Conservation (phyloP, 371 early-diverging fungal genomes). For the Thermomucor indicae-seudaticae region DNA sequence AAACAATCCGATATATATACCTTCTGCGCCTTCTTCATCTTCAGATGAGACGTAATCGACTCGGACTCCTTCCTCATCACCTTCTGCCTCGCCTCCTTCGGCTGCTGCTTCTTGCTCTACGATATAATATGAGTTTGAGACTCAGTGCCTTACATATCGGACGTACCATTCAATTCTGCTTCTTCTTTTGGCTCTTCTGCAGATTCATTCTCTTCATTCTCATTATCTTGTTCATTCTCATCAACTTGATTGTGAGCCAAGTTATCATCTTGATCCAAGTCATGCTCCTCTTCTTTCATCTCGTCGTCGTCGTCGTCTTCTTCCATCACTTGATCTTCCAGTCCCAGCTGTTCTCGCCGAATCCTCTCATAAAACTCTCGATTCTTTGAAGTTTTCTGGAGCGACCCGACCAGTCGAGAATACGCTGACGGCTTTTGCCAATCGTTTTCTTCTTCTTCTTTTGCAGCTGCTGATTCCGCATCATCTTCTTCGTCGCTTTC, state of each 20-base stretch:
- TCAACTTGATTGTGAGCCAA: neutral
- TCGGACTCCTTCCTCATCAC: neutral
- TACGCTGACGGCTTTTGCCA: slow-evolving; percentile 50
- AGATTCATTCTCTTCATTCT: slow-evolving; percentile 28
- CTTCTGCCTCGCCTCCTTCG: slow-evolving; percentile 8
- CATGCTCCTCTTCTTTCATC: slow-evolving; percentile 7
- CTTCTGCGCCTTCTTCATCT: neutral
- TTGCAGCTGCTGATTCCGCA: slow-evolving; percentile 25
- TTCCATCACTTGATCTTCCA: slow-evolving; percentile 18
- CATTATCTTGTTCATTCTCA: slow-evolving; percentile 33
- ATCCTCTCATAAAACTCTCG: slow-evolving; percentile 39
- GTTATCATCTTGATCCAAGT: slow-evolving; percentile 10
- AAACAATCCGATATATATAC: neutral
- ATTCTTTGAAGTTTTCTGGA: slow-evolving; percentile 45
- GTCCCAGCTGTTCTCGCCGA: slow-evolving; percentile 38
- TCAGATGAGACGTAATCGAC: slow-evolving; percentile 11
- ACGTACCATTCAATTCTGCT: neutral
- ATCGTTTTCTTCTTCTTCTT: slow-evolving; percentile 24
- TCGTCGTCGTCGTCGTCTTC: slow-evolving; percentile 11
- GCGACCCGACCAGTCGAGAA: slow-evolving; percentile 33
- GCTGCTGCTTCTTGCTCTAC: no score
- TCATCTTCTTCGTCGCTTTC: slow-evolving; percentile 31
- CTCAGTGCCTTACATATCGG: slow-evolving; percentile 16
- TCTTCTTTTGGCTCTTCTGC: slow-evolving; percentile 18
- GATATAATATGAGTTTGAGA: no score